Conservation (phyloP, 1,284 basidiomycete species). For the Microbotryum scabiosae region DNA sequence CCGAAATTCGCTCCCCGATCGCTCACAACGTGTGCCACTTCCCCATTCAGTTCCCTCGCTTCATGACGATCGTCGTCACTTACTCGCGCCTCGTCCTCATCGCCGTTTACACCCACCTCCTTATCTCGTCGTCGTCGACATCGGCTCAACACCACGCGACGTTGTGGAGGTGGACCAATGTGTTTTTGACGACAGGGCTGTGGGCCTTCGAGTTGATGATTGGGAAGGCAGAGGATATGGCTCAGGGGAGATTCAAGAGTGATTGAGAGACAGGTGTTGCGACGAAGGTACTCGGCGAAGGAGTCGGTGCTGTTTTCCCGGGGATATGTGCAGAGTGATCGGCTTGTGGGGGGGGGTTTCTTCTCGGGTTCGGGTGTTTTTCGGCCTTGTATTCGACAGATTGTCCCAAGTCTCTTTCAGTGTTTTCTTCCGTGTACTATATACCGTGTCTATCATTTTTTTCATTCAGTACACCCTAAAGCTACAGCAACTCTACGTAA, state of each 20-base stretch:
- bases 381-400: too few relatives aligned
- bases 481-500: too few relatives aligned
- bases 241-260: conserved; percentile 11
- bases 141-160: conserved; percentile 14
- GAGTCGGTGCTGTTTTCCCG: too few relatives aligned
- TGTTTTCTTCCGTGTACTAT: too few relatives aligned
- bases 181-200: conserved; percentile 28
- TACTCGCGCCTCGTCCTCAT: conserved; percentile 25
- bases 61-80: conserved; percentile 26
- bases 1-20: neutral
- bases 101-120: conserved; percentile 35
- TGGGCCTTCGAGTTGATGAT: conserved; percentile 32
- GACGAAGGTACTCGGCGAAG: too few relatives aligned
- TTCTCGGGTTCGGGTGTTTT: too few relatives aligned
- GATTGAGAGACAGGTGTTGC: conserved; percentile 2
- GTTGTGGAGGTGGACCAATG: conserved; percentile 33
- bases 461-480: too few relatives aligned
- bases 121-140: conserved; percentile 23
- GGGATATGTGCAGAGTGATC: too few relatives aligned
- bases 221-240: conserved; percentile 15
- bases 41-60: conserved; percentile 11
- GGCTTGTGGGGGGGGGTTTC: too few relatives aligned
- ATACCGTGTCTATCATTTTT: too few relatives aligned
- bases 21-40: neutral
- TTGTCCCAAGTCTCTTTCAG: too few relatives aligned